Conservation (phyloP, 345 rosid genomes). For the Eucalyptus marginata region DNA sequence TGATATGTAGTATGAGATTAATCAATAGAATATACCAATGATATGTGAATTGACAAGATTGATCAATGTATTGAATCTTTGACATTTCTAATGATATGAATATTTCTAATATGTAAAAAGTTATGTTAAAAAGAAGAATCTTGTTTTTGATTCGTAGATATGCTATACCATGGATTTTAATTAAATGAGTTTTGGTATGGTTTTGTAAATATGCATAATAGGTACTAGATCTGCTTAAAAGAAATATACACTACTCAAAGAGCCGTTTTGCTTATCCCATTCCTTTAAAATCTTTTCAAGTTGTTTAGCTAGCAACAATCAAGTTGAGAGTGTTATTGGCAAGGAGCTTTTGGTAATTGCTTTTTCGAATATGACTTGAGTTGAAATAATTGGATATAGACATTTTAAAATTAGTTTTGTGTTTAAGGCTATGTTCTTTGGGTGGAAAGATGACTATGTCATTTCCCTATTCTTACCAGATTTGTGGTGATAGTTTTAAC, state of each 20-base stretch:
- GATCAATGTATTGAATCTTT: accelerated
- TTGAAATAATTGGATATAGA: background rate
- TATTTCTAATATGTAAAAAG: too few species aligned
- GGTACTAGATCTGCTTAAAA: accelerated
- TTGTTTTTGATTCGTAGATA: too few species aligned
- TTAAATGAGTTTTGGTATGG: background rate
- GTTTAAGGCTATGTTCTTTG: background rate
- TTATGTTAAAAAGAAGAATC: background rate
- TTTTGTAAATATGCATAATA: too few species aligned
- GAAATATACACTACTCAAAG: background rate
- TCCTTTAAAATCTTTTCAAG: background rate
- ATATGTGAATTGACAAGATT: background rate
- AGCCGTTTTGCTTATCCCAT: background rate
- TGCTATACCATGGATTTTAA: background rate
- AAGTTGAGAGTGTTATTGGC: background rate
- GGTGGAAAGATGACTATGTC: background rate
- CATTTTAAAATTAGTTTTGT: background rate
- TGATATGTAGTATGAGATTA: background rate
- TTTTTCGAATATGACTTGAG: background rate
- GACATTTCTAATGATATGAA: background rate
- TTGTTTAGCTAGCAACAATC: background rate
- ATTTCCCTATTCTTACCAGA: background rate
- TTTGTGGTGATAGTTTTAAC: background rate
- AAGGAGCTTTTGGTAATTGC: background rate
- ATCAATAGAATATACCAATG: too few species aligned